phyloP scores from a whole-genome alignment of 2,329 filamentous ascomycete species.

The Aspergillus quadrilineatus region DNA sequence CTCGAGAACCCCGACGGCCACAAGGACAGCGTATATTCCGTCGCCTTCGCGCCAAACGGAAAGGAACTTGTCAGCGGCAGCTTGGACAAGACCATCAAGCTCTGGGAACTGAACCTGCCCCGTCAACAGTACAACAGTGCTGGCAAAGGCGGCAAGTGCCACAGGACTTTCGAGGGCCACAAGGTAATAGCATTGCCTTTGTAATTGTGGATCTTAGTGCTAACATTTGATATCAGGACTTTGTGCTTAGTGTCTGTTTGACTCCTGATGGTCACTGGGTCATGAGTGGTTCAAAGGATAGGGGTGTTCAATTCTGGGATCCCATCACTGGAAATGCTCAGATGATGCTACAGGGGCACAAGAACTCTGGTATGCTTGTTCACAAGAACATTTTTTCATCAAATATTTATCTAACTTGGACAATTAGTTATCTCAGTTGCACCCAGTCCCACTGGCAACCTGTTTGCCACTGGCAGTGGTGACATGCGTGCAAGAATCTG shows the following conservation, averaged over 20 bases:
- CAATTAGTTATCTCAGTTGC: slow-evolving; percentile 85
- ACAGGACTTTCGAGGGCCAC: slow-evolving; percentile 96
- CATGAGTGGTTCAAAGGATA: slow-evolving; percentile 93
- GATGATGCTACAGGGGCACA: slow-evolving; percentile 97
- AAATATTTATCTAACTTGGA: slow-evolving; percentile 19
- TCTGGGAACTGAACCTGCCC: slow-evolving; percentile 87
- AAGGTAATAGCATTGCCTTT: slow-evolving; percentile 57
- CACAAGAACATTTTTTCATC: background rate
- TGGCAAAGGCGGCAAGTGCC: slow-evolving; percentile 84
- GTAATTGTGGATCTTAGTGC: background rate
- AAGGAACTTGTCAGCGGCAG: slow-evolving; percentile 91
- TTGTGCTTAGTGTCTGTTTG: slow-evolving; percentile 91
- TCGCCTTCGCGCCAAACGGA: slow-evolving; percentile 91
- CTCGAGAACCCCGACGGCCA: slow-evolving; percentile 91
- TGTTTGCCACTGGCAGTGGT: slow-evolving; percentile 94
- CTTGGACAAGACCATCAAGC: slow-evolving; percentile 97
- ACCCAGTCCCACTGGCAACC: slow-evolving; percentile 80
- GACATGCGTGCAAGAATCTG: slow-evolving; percentile 98
- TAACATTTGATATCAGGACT: slow-evolving; percentile 62
- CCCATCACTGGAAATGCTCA: slow-evolving; percentile 89
- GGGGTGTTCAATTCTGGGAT: slow-evolving; percentile 98
- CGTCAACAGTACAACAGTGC: slow-evolving; percentile 63
- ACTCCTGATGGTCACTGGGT: slow-evolving; percentile 96
- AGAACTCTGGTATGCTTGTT: slow-evolving; percentile 71
- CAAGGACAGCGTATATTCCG: slow-evolving; percentile 94